Percentiles rank a stretch among this genome's conserved stretches.
These are phyloP conservation scores for Phalaenopsis equestris DNA, from an alignment of 106 monocot genomes.

Conservation along the genomic window DNA sequence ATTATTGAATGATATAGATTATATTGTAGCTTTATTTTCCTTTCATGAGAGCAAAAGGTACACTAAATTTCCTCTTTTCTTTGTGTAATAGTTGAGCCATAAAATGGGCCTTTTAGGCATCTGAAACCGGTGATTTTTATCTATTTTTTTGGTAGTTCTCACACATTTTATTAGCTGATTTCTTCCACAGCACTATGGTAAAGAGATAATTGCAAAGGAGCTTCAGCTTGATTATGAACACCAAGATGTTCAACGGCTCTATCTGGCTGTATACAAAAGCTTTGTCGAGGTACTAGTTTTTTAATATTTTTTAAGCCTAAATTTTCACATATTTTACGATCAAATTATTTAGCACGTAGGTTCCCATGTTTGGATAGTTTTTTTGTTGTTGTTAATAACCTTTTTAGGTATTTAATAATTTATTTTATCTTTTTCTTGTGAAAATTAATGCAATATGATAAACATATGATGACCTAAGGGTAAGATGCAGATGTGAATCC, in stretches of 20 bases:
- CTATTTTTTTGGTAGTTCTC: not conserved
- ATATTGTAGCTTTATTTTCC: no score
- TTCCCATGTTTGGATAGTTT: not conserved
- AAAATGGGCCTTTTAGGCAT: no score
- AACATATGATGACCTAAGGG: not conserved
- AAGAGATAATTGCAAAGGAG: slow-evolving; percentile 90
- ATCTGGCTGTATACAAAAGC: slow-evolving; percentile 86
- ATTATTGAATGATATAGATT: no score
- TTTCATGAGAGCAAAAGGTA: no score
- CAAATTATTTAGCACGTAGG: not conserved
- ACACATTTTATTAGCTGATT: not conserved
- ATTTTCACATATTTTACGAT: not conserved
- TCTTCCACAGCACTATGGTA: slow-evolving; percentile 67
- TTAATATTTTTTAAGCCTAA: not conserved
- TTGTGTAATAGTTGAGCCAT: no score
- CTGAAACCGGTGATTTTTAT: not conserved
- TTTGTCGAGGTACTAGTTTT: slow-evolving; percentile 72
- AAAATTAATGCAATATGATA: not conserved
- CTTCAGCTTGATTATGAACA: slow-evolving; percentile 69
- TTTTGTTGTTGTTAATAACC: not conserved
- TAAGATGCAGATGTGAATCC: not conserved
- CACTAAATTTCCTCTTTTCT: no score
- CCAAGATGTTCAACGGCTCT: slow-evolving; percentile 69
- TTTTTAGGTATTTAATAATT: not conserved
- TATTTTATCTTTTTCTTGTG: not conserved